Conservation (phyloP, 352 stramenopile genomes). For the Phytophthora pinifolia region DNA sequence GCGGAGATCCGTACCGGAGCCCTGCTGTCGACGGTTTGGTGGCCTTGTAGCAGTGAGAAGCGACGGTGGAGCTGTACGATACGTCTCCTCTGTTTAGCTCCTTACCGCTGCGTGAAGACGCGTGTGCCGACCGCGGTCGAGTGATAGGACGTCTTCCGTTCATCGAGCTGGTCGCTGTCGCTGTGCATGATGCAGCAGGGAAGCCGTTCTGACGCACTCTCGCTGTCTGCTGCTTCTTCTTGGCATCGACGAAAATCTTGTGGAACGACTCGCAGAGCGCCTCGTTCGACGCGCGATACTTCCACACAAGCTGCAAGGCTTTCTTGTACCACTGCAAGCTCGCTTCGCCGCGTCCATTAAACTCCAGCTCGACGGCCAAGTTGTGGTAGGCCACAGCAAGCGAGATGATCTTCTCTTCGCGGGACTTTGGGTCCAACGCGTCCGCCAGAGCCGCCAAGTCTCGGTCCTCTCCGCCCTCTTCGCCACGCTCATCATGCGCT, state of each 20-base stretch:
- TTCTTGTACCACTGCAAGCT: conserved; percentile 88
- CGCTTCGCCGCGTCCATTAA: conserved; percentile 64
- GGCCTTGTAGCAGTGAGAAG: conserved; percentile 62
- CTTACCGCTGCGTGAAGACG: conserved; percentile 11
- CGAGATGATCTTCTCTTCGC: conserved; percentile 77
- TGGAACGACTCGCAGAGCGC: conserved; percentile 71
- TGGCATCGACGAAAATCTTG: conserved; percentile 71
- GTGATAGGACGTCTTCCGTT: conserved; percentile 4
- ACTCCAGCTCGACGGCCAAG: conserved; percentile 76
- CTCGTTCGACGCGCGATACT: conserved; percentile 61
- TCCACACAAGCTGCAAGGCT: conserved; percentile 64
- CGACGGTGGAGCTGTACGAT: conserved; percentile 64
- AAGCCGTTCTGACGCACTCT: conserved; percentile 27
- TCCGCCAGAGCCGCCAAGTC: conserved; percentile 23
- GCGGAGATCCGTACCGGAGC: conserved; percentile 35
- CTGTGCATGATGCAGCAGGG: conserved; percentile 5
- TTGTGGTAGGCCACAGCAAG: conserved; percentile 84
- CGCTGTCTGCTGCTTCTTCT: conserved; percentile 49
- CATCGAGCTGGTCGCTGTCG: neutral
- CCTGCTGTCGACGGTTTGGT: conserved; percentile 44
- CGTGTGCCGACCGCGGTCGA: conserved; percentile 46
- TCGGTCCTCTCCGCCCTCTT: conserved; percentile 2
- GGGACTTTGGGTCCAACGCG: conserved; percentile 53
- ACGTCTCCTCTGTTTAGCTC: conserved; percentile 26
- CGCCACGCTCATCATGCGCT: conserved; percentile 4